Evolutionary conservation across 208 protist species (phyloP).

Genomic region (Leptomonas seymouri): DNA sequence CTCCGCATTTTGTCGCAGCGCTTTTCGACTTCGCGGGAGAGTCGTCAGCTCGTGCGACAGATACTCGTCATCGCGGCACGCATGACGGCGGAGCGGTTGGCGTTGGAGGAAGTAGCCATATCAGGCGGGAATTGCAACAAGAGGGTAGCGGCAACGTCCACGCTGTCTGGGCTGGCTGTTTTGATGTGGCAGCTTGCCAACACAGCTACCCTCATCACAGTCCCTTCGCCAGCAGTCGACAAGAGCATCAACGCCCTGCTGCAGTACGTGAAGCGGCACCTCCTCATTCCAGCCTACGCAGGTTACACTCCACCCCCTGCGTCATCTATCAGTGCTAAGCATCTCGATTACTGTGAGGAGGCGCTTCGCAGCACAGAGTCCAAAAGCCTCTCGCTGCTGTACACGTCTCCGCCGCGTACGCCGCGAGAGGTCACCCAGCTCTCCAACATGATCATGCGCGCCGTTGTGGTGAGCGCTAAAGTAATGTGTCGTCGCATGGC

Average conservation of each 20-base stretch:
- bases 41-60: slow-evolving; percentile 31
- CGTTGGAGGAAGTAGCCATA: neutral
- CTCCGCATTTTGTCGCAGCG: slow-evolving; percentile 32
- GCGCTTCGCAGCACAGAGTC: neutral
- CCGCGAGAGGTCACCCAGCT: neutral
- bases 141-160: neutral
- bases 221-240: slow-evolving; percentile 31
- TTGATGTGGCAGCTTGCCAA: slow-evolving; percentile 36
- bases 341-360: slow-evolving; percentile 13
- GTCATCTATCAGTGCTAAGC: neutral
- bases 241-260: slow-evolving; percentile 43
- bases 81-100: slow-evolving; percentile 4
- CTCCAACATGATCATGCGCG: neutral
- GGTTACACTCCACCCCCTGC: neutral
- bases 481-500: neutral
- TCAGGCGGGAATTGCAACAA: too few relatives aligned
- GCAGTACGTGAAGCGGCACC: slow-evolving; percentile 31
- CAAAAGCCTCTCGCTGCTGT: neutral
- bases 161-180: neutral
- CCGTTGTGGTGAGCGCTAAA: neutral
- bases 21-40: slow-evolving; percentile 25
- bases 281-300: neutral
- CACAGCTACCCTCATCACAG: slow-evolving; percentile 17
- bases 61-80: slow-evolving; percentile 30
- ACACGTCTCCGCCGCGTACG: neutral